Evolutionary conservation across 768 basidiomycete species (phyloP), one percentile per base, ranked within the genome.

Genomic region (Rhizopogon vesiculosus): DNA sequence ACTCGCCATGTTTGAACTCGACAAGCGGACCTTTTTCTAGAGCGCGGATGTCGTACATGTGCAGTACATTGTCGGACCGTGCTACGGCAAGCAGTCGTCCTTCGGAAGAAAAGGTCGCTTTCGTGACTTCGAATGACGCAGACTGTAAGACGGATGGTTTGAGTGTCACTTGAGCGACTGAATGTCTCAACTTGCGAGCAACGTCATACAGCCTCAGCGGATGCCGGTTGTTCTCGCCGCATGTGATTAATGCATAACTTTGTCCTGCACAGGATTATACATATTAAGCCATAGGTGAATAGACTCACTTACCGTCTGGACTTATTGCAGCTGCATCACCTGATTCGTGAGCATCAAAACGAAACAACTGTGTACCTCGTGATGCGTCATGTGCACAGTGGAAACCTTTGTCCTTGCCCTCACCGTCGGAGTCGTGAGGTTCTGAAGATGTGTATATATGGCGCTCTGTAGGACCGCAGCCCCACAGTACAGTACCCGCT

Each of bases 41-140:
- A 63, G 75, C 81, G 10, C 87, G 79, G 1, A 76, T 61, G 64
- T 90, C 87, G 58, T 89, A 89, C 3, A 90, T 66, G 54, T 87
- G 82, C 1, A 74, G 69, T 35, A 64, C 64, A 58, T 87, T 85
- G 63, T 89, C 85, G 43, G 68, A 79, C 42, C 85, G 76, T 3
- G 76, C 85, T 6, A 84, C 64, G 13, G 86, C 83, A 8, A 89
- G 73, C 59, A 82, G 82, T 3, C 81, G 68, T 9, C 78, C 79
- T 58, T 88, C 86, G 0, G 84, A 76, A 59, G 85, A 87, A 64
- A 83, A 85, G 1, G 69, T 61, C 13, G 79, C 74, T 50, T 66
- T 67, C 45, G 76, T 82, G 33, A 87, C 74, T 63, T 84, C 80
- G 45, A 74, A 60, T 0, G 33, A n/a, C 29, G 54, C 56, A 33